Evolutionary conservation across 2,329 filamentous ascomycete species (phyloP).

Genomic region (Alternaria brassicicola): DNA sequence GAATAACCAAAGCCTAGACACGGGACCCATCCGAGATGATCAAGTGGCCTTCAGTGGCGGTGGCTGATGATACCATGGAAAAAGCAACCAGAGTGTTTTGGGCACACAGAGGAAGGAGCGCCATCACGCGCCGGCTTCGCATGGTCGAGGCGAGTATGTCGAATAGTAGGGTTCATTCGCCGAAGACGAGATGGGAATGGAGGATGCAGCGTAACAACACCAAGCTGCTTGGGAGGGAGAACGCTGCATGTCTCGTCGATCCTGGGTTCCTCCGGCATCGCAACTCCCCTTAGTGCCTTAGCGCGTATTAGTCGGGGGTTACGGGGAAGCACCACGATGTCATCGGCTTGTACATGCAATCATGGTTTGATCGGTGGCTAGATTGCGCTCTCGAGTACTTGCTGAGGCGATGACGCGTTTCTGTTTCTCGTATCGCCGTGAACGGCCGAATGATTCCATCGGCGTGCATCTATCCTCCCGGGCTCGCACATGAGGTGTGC

Average conservation of each 20-base stretch:
- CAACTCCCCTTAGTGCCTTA: neutral
- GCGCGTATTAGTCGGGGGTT: neutral
- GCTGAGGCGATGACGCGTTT: neutral
- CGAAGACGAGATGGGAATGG: neutral
- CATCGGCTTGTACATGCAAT: neutral
- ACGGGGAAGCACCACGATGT: neutral
- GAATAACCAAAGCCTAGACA: neutral
- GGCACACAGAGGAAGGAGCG: neutral
- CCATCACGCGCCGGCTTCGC: neutral
- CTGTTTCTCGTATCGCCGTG: neutral
- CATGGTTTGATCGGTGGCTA: neutral
- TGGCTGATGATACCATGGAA: neutral
- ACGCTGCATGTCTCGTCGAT: neutral
- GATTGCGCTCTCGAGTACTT: neutral
- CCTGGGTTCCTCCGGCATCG: neutral
- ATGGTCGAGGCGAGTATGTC: neutral
- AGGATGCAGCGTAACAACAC: neutral
- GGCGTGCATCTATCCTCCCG: neutral
- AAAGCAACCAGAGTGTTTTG: neutral
- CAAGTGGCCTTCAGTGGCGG: neutral
- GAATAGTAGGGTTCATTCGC: neutral
- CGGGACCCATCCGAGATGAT: neutral
- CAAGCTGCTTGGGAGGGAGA: neutral
- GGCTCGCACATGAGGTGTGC: neutral
- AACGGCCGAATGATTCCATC: neutral